phyloP scores from a whole-genome alignment of 225 moss, liverwort and hornwort genomes.

The Climacium dendroides region DNA sequence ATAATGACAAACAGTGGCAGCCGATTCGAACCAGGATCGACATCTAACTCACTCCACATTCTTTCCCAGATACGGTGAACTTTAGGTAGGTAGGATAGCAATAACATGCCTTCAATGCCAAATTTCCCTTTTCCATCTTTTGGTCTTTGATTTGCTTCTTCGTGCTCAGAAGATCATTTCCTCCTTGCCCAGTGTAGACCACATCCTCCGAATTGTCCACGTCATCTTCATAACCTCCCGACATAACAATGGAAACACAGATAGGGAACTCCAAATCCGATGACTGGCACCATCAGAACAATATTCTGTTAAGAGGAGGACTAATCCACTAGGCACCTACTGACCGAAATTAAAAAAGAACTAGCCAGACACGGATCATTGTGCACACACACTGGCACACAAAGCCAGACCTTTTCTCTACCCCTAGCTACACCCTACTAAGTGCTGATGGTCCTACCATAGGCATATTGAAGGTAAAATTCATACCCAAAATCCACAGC shows the following conservation, averaged over 20 bases:
- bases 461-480: neutral
- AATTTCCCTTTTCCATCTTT: constrained; percentile 49
- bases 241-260: constrained; percentile 46
- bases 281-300: neutral
- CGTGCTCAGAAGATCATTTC: constrained; percentile 45
- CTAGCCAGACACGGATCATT: neutral
- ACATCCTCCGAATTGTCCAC: constrained; percentile 54
- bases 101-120: constrained; percentile 29
- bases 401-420: neutral
- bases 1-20: neutral
- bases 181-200: constrained; percentile 58
- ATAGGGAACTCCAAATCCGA: constrained; percentile 23
- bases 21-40: neutral
- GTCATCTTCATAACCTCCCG: constrained; percentile 65
- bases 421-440: neutral
- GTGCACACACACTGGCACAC: neutral
- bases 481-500: neutral
- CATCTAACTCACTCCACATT: neutral
- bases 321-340: no score
- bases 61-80: neutral
- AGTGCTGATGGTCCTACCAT: neutral
- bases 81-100: neutral
- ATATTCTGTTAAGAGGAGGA: neutral
- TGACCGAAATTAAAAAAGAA: neutral
- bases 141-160: constrained; percentile 45